These are phyloP conservation scores for Gelatoporia subvermispora DNA, from an alignment of 768 basidiomycete genomes.

Conservation along the genomic window DNA sequence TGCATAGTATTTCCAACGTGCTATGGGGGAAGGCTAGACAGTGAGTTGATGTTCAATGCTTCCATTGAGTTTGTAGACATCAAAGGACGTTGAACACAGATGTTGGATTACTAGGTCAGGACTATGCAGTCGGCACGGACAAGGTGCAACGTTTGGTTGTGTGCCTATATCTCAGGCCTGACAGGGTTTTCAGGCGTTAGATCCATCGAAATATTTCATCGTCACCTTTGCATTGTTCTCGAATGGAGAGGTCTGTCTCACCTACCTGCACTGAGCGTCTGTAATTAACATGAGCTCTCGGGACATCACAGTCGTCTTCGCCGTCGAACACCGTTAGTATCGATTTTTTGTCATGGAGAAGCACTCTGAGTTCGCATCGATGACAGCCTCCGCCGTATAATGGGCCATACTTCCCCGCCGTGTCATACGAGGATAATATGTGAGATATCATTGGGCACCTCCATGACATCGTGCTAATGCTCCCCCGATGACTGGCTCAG, in stretches of 20 bases:
- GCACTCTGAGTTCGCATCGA: neutral
- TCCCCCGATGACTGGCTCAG: constrained; percentile 4
- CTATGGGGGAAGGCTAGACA: constrained; percentile 49
- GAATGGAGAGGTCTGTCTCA: constrained; percentile 24
- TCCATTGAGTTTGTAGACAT: neutral
- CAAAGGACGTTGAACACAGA: constrained; percentile 3
- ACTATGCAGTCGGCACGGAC: constrained; percentile 43
- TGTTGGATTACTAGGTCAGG: constrained; percentile 33
- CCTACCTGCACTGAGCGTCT: neutral
- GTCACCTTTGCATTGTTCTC: constrained; percentile 26
- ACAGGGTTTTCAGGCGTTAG: constrained; percentile 13
- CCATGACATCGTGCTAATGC: neutral
- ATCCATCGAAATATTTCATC: constrained; percentile 21
- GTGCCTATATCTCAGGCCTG: neutral
- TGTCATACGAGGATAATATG: constrained; percentile 28
- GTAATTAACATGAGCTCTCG: neutral
- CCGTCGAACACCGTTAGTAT: constrained; percentile 23
- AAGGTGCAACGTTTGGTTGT: constrained; percentile 30
- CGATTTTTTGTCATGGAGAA: neutral
- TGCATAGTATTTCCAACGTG: constrained; percentile 56
- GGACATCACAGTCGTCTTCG: constrained; percentile 19
- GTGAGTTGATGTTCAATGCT: constrained; percentile 27
- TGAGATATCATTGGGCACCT: neutral
- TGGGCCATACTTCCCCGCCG: constrained; percentile 25
- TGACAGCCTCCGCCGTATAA: constrained; percentile 26